Evolutionary conservation across 257 asterid genomes (phyloP).

Genomic region (Eucommia ulmoides): DNA sequence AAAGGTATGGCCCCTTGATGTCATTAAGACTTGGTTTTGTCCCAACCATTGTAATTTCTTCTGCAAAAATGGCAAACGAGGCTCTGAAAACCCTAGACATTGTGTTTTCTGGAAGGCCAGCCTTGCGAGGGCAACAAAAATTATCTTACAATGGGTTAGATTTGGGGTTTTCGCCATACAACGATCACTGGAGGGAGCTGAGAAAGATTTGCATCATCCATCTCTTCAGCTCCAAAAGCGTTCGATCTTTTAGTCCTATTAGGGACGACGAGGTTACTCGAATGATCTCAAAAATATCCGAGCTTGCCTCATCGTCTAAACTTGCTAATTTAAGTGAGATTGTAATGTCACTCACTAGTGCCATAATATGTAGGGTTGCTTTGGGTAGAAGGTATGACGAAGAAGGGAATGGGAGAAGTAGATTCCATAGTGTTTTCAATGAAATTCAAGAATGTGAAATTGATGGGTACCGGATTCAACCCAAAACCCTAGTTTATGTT

Average conservation of each 20-base stretch:
- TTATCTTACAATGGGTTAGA: neutral
- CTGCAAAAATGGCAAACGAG: neutral
- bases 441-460: neutral
- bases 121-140: neutral
- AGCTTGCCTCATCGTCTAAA: neutral
- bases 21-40: no score
- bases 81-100: neutral
- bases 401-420: neutral
- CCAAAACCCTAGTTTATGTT: neutral
- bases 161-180: neutral
- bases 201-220: no score
- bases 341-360: neutral
- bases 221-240: neutral
- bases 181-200: neutral
- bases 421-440: no score
- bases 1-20: no score
- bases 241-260: neutral
- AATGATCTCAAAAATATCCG: neutral
- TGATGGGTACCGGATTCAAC: neutral
- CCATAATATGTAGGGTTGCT: neutral
- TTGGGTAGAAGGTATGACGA: neutral
- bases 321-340: neutral
- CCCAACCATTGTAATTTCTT: neutral
- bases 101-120: neutral
- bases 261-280: neutral